These are phyloP conservation scores for Solanum hybrid DNA, from an alignment of 305 asterid genomes.

Conservation along the genomic window DNA sequence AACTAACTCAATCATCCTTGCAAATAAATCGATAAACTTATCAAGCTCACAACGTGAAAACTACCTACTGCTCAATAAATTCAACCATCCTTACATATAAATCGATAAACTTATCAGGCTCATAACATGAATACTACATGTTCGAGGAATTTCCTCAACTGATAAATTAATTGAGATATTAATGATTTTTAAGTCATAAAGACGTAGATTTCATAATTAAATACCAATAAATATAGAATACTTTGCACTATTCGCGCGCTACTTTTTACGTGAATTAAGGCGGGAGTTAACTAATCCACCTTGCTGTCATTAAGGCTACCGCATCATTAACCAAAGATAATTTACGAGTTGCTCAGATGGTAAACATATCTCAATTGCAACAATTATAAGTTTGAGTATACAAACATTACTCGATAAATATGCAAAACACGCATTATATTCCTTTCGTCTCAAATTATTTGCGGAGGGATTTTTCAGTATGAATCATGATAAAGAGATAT, in stretches of 20 bases:
- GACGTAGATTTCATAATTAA: not conserved
- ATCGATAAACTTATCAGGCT: not conserved
- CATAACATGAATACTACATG: not conserved
- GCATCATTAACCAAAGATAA: too few species aligned
- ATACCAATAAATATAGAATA: not conserved
- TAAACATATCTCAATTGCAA: too few species aligned
- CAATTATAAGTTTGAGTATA: not conserved
- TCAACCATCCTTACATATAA: not conserved
- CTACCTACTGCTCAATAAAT: not conserved
- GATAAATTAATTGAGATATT: not conserved
- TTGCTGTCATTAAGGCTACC: not conserved
- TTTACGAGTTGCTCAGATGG: fast-evolving
- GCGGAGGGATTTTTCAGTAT: not conserved
- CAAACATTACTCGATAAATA: not conserved
- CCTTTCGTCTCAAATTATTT: not conserved
- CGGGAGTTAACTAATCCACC: not conserved
- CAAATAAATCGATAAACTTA: not conserved
- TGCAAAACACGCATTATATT: too few species aligned
- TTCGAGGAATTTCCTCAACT: not conserved
- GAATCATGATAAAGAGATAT: not conserved
- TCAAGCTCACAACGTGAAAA: not conserved
- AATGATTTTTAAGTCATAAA: not conserved
- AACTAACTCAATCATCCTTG: not conserved
- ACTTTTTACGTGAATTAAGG: not conserved
- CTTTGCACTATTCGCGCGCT: not conserved